These are phyloP conservation scores for Backusella morwellensis DNA, from an alignment of 192 early-diverging fungal species.

Conservation along the genomic window DNA sequence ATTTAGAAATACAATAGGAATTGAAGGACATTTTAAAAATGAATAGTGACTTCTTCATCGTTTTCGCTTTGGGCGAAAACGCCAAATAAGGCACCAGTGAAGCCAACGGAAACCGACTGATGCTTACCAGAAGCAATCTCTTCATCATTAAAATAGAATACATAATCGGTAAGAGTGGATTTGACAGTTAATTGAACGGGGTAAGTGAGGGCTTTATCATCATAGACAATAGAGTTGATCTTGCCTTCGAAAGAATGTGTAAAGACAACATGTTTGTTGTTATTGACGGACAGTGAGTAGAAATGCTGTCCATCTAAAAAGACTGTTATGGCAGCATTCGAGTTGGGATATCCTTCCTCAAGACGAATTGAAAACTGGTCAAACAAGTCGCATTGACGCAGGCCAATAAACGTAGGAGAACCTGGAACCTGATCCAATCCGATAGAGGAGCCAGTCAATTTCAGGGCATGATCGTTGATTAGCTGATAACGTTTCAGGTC, in stretches of 20 bases:
- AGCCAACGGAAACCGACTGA: neutral
- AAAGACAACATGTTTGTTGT: neutral
- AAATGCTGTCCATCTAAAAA: neutral
- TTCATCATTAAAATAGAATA: neutral
- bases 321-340: neutral
- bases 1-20: neutral
- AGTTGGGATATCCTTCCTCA: neutral
- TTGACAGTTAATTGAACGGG: neutral
- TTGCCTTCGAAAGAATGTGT: neutral
- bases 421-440: neutral
- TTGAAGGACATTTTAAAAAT: neutral
- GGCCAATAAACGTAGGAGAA: neutral
- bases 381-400: neutral
- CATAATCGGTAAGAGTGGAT: neutral
- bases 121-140: neutral
- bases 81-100: neutral
- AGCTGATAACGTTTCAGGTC: neutral
- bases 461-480: neutral
- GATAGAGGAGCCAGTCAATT: neutral
- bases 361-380: neutral
- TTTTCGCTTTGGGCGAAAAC: neutral
- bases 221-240: neutral
- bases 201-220: neutral
- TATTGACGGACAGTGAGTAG: neutral
- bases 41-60: neutral